phyloP scores from a whole-genome alignment of 306 rosid species.

The Astragalus membranaceus region DNA sequence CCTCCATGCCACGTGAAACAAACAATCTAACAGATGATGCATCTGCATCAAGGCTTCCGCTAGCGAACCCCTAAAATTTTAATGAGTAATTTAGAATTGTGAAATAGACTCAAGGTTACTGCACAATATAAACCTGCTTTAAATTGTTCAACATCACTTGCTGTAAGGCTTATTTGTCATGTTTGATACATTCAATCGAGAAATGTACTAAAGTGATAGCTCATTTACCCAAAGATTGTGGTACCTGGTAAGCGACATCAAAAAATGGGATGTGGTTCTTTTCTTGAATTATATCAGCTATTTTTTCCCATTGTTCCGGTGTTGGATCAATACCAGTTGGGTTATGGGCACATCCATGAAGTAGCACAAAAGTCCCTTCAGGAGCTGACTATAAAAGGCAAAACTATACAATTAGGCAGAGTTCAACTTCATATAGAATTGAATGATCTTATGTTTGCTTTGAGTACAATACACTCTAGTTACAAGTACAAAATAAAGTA shows the following conservation, averaged over 20 bases:
- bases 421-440: background rate
- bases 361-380: conserved; percentile 86
- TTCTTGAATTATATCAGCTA: conserved; percentile 80
- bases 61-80: conserved; percentile 83
- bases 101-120: background rate
- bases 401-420: conserved; percentile 10
- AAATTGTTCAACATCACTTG: background rate
- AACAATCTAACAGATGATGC: conserved; percentile 87
- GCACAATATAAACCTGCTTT: background rate
- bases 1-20: conserved; percentile 85
- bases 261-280: conserved; percentile 89
- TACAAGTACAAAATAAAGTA: conserved; percentile 2
- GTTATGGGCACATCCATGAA: conserved; percentile 99
- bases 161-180: background rate
- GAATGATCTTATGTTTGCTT: background rate
- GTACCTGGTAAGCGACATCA: conserved; percentile 97
- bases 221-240: background rate
- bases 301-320: conserved; percentile 85
- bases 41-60: conserved; percentile 95
- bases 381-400: conserved; percentile 63
- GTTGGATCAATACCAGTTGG: conserved; percentile 99
- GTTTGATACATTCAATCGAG: background rate
- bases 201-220: background rate
- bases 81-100: conserved; percentile 1
- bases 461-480: background rate